phyloP scores from a whole-genome alignment of 1,284 basidiomycete species.

The Tilletia walkeri region DNA sequence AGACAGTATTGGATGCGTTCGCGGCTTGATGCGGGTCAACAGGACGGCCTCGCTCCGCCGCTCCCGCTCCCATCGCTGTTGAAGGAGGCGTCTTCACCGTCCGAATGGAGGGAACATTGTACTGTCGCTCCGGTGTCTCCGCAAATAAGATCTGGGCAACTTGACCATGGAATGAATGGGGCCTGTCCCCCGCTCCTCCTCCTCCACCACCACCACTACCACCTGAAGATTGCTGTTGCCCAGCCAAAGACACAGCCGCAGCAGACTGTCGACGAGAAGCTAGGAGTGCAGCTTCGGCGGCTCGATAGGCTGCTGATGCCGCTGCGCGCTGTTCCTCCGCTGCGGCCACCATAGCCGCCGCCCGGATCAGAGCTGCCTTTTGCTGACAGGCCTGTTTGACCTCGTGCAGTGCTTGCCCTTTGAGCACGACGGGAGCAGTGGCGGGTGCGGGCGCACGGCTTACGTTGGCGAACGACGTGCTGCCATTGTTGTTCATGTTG shows the following conservation, averaged over 20 bases:
- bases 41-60: too few species aligned
- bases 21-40: not conserved
- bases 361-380: conserved; percentile 6
- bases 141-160: not conserved
- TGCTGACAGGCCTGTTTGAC: conserved; percentile 4
- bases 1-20: not conserved
- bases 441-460: not conserved
- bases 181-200: not conserved
- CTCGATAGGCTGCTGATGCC: conserved; percentile 9
- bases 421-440: conserved; percentile 4
- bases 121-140: not conserved
- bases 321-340: conserved; percentile 12
- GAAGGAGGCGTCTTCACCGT: not conserved
- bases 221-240: too few species aligned
- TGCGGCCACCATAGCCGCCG: conserved; percentile 9
- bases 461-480: too few species aligned
- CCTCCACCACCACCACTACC: not conserved
- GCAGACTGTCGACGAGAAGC: conserved; percentile 1
- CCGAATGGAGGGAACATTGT: conserved; percentile 10
- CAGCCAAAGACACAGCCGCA: too few species aligned
- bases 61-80: not conserved
- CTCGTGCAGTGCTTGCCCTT: conserved; percentile 3
- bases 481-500: too few species aligned
- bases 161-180: not conserved
- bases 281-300: conserved; percentile 6